These are phyloP conservation scores for Cercospora sesami DNA, from an alignment of 2,329 filamentous ascomycete species.

Conservation along the genomic window DNA sequence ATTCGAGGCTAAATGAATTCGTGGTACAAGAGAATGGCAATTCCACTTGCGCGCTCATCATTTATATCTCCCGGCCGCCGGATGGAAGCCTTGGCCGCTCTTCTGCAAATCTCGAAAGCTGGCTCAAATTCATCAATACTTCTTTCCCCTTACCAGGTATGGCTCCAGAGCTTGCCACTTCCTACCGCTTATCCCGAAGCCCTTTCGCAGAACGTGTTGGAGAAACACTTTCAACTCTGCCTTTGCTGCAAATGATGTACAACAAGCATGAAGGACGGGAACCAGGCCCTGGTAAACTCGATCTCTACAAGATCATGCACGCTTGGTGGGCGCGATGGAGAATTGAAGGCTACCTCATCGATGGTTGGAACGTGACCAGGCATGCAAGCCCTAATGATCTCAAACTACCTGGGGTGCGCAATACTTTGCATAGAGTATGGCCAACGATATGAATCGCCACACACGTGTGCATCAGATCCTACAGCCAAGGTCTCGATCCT, in stretches of 20 bases:
- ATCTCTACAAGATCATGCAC: constrained; percentile 12
- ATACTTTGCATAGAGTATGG: not conserved
- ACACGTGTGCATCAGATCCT: not conserved
- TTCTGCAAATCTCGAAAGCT: constrained; percentile 5
- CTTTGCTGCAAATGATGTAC: constrained; percentile 13
- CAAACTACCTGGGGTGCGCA: not conserved
- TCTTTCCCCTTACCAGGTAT: not conserved
- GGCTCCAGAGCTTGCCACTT: not conserved
- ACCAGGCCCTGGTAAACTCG: constrained; percentile 3
- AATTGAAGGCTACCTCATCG: not conserved
- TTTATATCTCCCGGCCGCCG: constrained; percentile 10
- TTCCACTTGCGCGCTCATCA: not conserved
- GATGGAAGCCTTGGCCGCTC: constrained; percentile 4
- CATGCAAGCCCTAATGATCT: constrained; percentile 11
- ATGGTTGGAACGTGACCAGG: not conserved
- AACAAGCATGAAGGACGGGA: constrained; percentile 7
- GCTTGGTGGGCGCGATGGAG: constrained; percentile 12
- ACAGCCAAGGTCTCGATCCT: not conserved
- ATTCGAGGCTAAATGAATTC: not conserved
- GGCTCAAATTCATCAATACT: constrained; percentile 3
- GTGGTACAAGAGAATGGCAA: constrained; percentile 7
- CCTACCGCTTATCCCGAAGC: constrained; percentile 2
- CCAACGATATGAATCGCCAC: not conserved
- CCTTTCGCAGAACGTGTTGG: not conserved
- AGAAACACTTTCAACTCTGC: constrained; percentile 4